Base-by-base conservation (phyloP, 228 moss, liverwort and hornwort species). In the Sphagnum fallax region DNA sequence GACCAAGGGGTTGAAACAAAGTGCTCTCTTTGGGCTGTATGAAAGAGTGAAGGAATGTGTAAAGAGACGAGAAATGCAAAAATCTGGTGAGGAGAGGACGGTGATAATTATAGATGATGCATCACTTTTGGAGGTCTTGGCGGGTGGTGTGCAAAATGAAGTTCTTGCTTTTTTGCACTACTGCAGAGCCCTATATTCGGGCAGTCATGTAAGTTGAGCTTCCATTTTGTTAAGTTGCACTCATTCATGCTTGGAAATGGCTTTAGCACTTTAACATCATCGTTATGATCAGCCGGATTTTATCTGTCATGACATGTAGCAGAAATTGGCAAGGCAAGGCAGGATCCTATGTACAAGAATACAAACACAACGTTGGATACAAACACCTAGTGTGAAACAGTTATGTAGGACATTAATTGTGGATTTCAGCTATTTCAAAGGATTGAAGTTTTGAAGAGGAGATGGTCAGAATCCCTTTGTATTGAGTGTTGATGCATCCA, bases 51-150 rank as follows among this genome's bases (percentile, higher is more conserved):
- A 82, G 32, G 87, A 92, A 68, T 80, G 72, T 66, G 91, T 86
- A 47, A 81, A 72, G 72, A 65, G 73, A 71, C 71, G 61, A 55
- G 71, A 76, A 57, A 10, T 72, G 49, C 52, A 72, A 15, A 71
- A 67, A 72, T 78, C 18, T 63, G 52, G 48, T 10, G 79, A 68
- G 49, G 78, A 80, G 62, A 78, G 77, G 71, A 80, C 78, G 10
- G 87, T 94, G 65, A 82, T 98, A 51, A 70, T 98, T 70, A 84
- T 98, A 50, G 98, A 98, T 66, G 98, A 98, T 83, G 77, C 83
- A 18, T 94, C 90, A 53, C 74, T 90, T 6, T 74, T 98, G 65
- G 94, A 98, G 73, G 77, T 98, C 58, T 72, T 84, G 52, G 87
- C 90, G 6, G 81, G 86, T 16, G 98, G 98, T 62, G 81, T 78